These are phyloP conservation scores for Rheum nobile DNA, from an alignment of 148 eudicot genomes.

Conservation along the genomic window DNA sequence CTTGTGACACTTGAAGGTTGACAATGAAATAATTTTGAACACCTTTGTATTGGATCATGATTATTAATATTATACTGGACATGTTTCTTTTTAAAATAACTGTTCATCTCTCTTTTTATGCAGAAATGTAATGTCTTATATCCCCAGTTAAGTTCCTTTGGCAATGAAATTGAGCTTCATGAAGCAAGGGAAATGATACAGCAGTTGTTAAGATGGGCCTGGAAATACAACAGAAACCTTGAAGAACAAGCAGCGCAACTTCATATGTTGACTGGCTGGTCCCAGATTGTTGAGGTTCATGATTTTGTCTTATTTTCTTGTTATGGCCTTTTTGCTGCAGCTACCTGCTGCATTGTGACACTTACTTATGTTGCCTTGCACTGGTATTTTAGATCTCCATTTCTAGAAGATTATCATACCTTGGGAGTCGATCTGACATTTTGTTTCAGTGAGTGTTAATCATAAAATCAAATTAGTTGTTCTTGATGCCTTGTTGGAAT, in stretches of 20 bases:
- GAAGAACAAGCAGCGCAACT: constrained; percentile 99
- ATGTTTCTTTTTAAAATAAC: background rate
- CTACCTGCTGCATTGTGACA: background rate
- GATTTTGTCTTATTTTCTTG: background rate
- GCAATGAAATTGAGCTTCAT: constrained; percentile 68
- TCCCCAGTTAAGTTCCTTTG: constrained; percentile 52
- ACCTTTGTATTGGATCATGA: background rate
- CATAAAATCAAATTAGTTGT: background rate
- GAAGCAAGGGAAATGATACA: constrained; percentile 66
- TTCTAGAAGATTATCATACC: constrained; percentile 72
- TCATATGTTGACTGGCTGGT: constrained; percentile 97
- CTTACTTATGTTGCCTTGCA: constrained; percentile 8
- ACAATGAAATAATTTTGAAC: background rate
- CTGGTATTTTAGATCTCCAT: constrained; percentile 50
- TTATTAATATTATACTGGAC: background rate
- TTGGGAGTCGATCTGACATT: constrained; percentile 63
- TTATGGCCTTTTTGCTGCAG: background rate
- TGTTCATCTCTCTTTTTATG: background rate
- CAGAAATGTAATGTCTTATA: constrained; percentile 34
- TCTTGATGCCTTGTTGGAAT: background rate
- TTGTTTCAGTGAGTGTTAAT: constrained; percentile 61
- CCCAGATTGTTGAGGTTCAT: constrained; percentile 78
- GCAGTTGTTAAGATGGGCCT: constrained; percentile 85
- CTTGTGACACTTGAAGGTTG: background rate
- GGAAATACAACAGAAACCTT: constrained; percentile 91